These are phyloP conservation scores for Cladorrhinum sp. DNA, from an alignment of 2,329 filamentous ascomycete genomes.

Conservation along the genomic window DNA sequence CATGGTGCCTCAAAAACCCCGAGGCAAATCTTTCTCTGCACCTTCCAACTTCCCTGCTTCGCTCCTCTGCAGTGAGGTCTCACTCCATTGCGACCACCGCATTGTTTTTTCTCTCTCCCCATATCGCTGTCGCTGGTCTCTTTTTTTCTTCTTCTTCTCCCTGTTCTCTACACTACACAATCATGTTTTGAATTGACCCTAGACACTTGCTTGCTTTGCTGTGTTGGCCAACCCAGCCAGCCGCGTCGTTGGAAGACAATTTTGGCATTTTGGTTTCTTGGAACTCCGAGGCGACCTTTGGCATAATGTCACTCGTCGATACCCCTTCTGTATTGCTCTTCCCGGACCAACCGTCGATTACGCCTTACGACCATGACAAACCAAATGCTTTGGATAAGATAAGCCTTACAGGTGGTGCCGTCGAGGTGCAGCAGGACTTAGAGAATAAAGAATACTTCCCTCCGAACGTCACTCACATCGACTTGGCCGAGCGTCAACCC, in stretches of 20 bases:
- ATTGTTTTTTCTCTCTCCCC: conserved; percentile 1
- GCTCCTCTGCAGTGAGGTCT: conserved; percentile 1
- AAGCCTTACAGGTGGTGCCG: not conserved
- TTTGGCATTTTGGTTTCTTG: conserved; percentile 24
- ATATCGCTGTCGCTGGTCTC: conserved; percentile 6
- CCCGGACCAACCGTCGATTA: not conserved
- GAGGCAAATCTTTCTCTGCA: conserved; percentile 7
- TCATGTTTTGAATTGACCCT: conserved; percentile 26
- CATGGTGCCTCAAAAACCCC: conserved; percentile 6
- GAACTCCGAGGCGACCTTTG: conserved; percentile 7
- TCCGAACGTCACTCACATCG: not conserved
- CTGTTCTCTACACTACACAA: conserved; percentile 16
- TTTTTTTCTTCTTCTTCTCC: conserved; percentile 7
- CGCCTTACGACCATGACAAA: not conserved
- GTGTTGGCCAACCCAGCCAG: conserved; percentile 11
- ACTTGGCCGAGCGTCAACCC: not conserved
- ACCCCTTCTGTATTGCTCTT: conserved; percentile 15
- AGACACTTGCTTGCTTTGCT: conserved; percentile 11
- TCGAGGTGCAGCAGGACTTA: conserved; percentile 19
- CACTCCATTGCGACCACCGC: not conserved
- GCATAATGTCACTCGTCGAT: conserved; percentile 24
- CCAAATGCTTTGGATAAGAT: conserved; percentile 16
- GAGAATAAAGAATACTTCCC: conserved; percentile 17
- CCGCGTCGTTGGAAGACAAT: conserved; percentile 9
- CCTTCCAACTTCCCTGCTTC: conserved; percentile 2